These are phyloP conservation scores for Thermomucor indicae-seudaticae DNA, from an alignment of 371 early-diverging fungal genomes.

Conservation along the genomic window DNA sequence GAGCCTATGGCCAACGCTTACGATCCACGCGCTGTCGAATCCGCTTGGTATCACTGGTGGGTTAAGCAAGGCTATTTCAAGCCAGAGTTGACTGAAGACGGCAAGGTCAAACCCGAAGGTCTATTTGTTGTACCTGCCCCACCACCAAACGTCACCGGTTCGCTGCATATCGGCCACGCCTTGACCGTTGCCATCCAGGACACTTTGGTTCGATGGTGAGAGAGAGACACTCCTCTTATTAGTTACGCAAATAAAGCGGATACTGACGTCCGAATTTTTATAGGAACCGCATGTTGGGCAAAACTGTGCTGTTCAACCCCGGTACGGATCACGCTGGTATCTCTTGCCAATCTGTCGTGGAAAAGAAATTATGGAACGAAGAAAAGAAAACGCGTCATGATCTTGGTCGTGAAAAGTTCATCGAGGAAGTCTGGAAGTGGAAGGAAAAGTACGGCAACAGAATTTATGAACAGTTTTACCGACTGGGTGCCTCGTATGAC, in stretches of 20 bases:
- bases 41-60: conserved; percentile 97
- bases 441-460: conserved; percentile 85
- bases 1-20: conserved; percentile 82
- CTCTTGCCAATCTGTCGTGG: conserved; percentile 98
- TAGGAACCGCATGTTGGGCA: conserved; percentile 96
- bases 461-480: conserved; percentile 92
- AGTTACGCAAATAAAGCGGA: not conserved
- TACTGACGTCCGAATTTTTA: not conserved
- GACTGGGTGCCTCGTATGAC: conserved; percentile 95
- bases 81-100: conserved; percentile 77
- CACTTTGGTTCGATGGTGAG: conserved; percentile 89
- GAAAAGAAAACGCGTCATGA: conserved; percentile 85
- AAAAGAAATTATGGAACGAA: conserved; percentile 90
- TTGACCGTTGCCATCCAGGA: conserved; percentile 98
- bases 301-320: conserved; percentile 95
- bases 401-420: conserved; percentile 91
- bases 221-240: not conserved
- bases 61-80: conserved; percentile 90
- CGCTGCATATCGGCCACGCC: conserved; percentile 98
- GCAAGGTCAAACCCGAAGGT: conserved; percentile 75
- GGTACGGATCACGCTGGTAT: conserved; percentile 99
- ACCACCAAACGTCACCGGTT: conserved; percentile 99
- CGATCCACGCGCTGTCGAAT: conserved; percentile 92
- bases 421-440: conserved; percentile 96
- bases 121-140: conserved; percentile 94